Base-by-base conservation (phyloP, 768 basidiomycete species). In the Amanita fuliginea region DNA sequence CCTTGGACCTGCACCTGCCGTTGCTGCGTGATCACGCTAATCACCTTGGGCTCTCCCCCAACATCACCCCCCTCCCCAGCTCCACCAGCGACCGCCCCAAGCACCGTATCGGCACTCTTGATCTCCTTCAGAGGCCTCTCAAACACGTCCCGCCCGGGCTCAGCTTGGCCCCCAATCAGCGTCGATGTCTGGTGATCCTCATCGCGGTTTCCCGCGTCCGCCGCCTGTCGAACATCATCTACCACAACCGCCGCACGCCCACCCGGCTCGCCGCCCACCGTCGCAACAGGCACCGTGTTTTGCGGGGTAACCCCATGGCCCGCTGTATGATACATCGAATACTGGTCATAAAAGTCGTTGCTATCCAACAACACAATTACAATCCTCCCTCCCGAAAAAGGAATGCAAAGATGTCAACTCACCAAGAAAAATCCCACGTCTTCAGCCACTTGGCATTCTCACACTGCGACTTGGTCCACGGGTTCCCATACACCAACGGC, bases 401-500 rank as follows among this genome's bases (percentile, higher is more conserved):
- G 14, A 8, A 22, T 26, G 6, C 10, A 14, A n/a, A n/a, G n/a
- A n/a, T n/a, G n/a, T n/a, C 22, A 14, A 63, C 76, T 36, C 59
- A 82, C 85, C 94, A 99, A 24, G 81, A 76, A 63, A 98, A 97
- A 66, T 99, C 96, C 96, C 96, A 99, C 4, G 83, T 86, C 69
- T 83, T 90, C 35, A 95, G 56, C 90, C 91, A 94, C 60, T 80
- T 83, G 1, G 90, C 81, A 35, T 68, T 74, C 46, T 74, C 62
- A 57, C 96, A 98, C 53, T 88, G 73, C 6, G 58, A 60, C 67
- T 75, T 88, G 30, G 95, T 97, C 96, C 95, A 98, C 0, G 77
- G 72, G 16, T 67, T 77, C 0, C 90, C 96, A 61, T 99, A 98
- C 0, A 77, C 70, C 40, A 98, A 62, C 1, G 95, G 86, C 56